These are phyloP conservation scores for Podospora comata DNA, from an alignment of 495 filamentous ascomycete species.

Conservation along the genomic window DNA sequence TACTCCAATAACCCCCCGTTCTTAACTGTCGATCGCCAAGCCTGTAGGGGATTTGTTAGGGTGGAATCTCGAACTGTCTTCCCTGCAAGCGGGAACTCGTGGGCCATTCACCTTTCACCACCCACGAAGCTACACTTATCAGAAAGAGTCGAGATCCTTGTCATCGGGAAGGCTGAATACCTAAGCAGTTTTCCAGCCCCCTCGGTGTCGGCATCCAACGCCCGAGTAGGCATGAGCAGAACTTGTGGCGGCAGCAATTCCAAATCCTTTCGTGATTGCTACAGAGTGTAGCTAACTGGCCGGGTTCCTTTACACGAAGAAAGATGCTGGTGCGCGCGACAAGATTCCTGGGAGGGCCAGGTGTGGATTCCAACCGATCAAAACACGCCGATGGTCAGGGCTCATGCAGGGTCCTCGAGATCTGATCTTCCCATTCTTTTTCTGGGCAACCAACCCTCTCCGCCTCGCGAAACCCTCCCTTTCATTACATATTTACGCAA, in stretches of 20 bases:
- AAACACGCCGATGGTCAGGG: constrained; percentile 2
- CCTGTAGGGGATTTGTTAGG: constrained; percentile 1
- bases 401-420: constrained; percentile 7
- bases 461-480: background rate
- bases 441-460: background rate
- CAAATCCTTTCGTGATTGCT: background rate
- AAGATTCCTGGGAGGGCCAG: background rate
- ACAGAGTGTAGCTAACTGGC: background rate
- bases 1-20: background rate
- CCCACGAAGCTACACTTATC: background rate
- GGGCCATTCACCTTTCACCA: background rate
- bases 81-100: background rate
- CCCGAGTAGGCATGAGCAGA: background rate
- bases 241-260: background rate
- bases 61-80: constrained; percentile 1
- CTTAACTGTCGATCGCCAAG: constrained; percentile 9
- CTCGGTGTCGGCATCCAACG: background rate
- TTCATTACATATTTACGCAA: background rate
- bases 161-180: constrained; percentile 8
- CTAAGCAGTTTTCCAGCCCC: background rate
- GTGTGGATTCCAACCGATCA: constrained; percentile 8
- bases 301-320: background rate
- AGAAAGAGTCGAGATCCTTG: constrained; percentile 1
- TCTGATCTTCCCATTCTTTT: background rate
- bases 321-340: background rate